A percentile compares a stretch with the other conserved stretches of the same genome.
phyloP scores from a whole-genome alignment of 257 asterid species.

The Solanum megistacrolobum region DNA sequence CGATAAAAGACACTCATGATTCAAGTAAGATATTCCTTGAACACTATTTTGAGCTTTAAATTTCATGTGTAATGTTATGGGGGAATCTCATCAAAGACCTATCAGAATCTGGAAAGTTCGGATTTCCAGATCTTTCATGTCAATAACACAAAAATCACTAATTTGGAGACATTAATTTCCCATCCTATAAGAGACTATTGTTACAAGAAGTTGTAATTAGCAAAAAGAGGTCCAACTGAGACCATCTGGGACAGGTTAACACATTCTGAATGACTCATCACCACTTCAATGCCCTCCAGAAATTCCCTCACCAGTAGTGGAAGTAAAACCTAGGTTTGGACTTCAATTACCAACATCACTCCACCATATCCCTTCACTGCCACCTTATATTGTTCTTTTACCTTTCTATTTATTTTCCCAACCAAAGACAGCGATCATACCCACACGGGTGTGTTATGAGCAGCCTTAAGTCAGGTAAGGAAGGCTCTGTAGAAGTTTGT shows the following conservation, averaged over 20 bases:
- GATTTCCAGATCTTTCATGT: not conserved
- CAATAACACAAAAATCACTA: not conserved
- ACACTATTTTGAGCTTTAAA: not conserved
- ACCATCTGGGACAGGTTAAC: not conserved
- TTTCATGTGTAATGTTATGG: not conserved
- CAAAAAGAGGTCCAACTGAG: not conserved
- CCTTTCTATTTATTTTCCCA: not conserved
- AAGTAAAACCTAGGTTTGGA: not conserved
- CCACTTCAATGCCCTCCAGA: not conserved
- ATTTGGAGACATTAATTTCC: not conserved
- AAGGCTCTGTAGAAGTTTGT: not conserved
- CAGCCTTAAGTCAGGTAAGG: not conserved
- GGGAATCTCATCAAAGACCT: not conserved
- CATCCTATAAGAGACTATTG: not conserved
- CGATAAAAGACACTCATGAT: not conserved
- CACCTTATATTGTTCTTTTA: not conserved
- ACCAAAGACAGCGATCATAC: not conserved
- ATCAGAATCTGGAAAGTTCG: not conserved
- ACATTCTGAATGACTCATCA: not conserved
- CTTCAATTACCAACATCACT: not conserved
- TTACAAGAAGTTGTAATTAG: not conserved
- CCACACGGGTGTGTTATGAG: not conserved
- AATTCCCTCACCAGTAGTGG: not conserved
- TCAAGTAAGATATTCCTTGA: not conserved
- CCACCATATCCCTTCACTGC: not conserved